Conservation (phyloP, 2,329 filamentous ascomycete genomes). For the Curvularia lunata region DNA sequence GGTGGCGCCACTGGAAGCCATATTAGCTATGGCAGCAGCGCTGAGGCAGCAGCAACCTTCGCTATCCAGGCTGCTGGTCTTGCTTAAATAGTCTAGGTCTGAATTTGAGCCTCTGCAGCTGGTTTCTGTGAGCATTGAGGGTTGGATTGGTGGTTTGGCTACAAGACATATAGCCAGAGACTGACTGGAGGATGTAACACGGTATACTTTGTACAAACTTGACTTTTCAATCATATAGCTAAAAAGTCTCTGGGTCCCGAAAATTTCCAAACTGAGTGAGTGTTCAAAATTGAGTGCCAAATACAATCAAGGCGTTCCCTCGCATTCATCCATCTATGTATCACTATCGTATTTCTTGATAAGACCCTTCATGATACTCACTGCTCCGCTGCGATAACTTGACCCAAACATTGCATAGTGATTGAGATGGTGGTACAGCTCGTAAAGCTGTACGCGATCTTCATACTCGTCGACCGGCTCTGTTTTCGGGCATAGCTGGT, state of each 20-base stretch:
- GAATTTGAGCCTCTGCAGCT: background rate
- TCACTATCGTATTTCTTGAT: constrained; percentile 69
- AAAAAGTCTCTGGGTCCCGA: too few species aligned
- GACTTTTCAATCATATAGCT: background rate
- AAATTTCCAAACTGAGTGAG: too few species aligned
- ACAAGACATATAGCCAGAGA: background rate
- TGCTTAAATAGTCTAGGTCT: constrained; percentile 7
- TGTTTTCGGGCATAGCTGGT: constrained; percentile 74
- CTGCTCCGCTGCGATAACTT: constrained; percentile 75
- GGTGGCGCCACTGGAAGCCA: constrained; percentile 37
- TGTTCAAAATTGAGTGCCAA: too few species aligned
- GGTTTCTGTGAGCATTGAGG: background rate
- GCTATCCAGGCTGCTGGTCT: constrained; percentile 35
- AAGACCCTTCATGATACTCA: constrained; percentile 79
- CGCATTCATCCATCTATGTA: background rate
- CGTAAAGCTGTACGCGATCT: constrained; percentile 82
- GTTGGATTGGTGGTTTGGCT: background rate
- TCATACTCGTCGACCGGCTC: constrained; percentile 83
- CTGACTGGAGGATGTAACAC: background rate
- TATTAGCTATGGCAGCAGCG: constrained; percentile 38
- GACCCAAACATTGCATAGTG: constrained; percentile 86
- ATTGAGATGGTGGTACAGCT: constrained; percentile 90
- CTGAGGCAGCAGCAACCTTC: constrained; percentile 35
- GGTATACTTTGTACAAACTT: constrained; percentile 15
- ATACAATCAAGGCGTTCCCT: background rate